Conservation (phyloP, 176 grass and related monocot species). For the Bromus sterilis region DNA sequence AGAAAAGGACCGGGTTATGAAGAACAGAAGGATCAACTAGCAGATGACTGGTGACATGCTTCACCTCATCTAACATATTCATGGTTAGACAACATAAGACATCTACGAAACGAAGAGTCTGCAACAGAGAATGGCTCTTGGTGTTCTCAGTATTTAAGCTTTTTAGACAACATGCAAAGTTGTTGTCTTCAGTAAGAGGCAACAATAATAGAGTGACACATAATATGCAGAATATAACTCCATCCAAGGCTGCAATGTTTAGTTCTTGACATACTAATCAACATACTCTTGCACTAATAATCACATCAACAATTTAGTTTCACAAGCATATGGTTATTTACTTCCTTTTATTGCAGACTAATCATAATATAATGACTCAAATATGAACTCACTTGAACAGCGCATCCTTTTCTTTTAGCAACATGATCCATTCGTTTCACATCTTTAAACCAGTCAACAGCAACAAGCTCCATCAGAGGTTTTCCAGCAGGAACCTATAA, state of each 20-base stretch:
- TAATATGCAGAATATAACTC: constrained; percentile 1
- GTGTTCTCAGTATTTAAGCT: neutral
- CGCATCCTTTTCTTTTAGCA: constrained; percentile 89
- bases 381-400: constrained; percentile 65
- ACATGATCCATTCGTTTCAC: constrained; percentile 96
- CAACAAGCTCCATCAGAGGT: constrained; percentile 90
- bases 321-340: neutral
- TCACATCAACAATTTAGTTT: neutral
- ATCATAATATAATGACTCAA: neutral
- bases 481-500: constrained; percentile 82
- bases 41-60: neutral
- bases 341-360: neutral
- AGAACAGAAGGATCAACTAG: constrained; percentile 3
- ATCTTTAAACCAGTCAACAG: constrained; percentile 99
- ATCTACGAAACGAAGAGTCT: neutral
- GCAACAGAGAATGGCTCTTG: neutral
- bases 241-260: neutral
- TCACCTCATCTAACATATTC: constrained; percentile 5
- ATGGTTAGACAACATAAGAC: constrained; percentile 7
- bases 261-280: neutral
- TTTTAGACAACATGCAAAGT: neutral
- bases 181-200: neutral
- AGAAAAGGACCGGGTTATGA: neutral
- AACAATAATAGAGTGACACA: neutral
- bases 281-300: neutral